phyloP scores from a whole-genome alignment of 1,139 yeast genomes.

The Nakaseomyces nivariensis region DNA sequence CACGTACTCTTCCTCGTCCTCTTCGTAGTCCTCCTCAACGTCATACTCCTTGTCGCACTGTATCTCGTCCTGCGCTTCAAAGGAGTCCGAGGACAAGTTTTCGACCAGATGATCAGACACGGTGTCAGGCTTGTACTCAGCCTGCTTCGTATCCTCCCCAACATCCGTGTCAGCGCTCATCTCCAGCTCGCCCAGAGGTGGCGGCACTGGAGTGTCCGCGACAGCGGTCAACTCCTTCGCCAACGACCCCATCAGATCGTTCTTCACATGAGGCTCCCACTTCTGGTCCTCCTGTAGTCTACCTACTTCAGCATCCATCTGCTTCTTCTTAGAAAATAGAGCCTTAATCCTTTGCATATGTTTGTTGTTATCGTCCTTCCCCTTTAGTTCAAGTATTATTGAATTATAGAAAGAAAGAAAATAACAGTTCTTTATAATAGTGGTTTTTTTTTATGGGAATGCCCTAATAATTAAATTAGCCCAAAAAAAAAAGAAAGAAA shows the following conservation, averaged over 20 bases:
- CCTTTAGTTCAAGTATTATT: too few relatives aligned
- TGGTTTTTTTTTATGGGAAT: too few relatives aligned
- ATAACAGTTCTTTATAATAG: neutral
- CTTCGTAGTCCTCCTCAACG: constrained; percentile 2
- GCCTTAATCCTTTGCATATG: constrained; percentile 32
- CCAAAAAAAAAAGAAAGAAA: neutral
- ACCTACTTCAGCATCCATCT: neutral
- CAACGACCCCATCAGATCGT: constrained; percentile 1
- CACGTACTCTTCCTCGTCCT: neutral
- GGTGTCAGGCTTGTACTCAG: neutral
- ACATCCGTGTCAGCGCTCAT: neutral
- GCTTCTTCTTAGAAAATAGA: constrained; percentile 3
- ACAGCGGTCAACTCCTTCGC: constrained; percentile 3
- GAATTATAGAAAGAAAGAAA: neutral
- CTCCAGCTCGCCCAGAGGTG: neutral
- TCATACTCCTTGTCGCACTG: neutral
- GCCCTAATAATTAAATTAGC: neutral
- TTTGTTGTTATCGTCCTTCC: too few relatives aligned
- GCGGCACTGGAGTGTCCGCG: neutral
- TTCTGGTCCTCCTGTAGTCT: neutral
- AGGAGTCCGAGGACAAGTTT: neutral
- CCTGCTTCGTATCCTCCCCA: neutral
- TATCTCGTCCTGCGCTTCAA: neutral
- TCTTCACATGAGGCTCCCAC: neutral
- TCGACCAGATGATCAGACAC: neutral